Evolutionary conservation across 202 grass and related monocot species (phyloP).

Genomic region (Carex sylvatica): DNA sequence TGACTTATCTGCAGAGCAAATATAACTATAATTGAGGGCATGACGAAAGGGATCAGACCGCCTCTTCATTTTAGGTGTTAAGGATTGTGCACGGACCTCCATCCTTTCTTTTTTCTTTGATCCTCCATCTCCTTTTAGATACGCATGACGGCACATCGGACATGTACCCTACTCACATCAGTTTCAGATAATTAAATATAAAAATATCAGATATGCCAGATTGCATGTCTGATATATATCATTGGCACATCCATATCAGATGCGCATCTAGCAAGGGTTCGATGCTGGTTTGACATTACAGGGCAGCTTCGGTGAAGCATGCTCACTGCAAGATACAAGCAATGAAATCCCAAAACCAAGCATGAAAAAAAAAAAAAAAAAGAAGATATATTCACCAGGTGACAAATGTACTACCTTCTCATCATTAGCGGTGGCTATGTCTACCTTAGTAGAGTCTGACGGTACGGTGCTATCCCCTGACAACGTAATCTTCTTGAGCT

Average conservation of each 20-base stretch:
- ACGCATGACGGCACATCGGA: not conserved
- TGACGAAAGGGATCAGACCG: not conserved
- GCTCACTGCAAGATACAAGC: not conserved
- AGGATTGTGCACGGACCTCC: not conserved
- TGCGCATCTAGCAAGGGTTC: not conserved
- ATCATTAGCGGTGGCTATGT: not conserved
- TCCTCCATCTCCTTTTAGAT: not conserved
- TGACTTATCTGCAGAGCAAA: not conserved
- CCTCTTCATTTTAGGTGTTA: not conserved
- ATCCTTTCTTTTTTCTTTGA: not conserved
- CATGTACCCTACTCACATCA: not conserved
- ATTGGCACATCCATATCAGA: not conserved
- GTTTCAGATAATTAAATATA: not conserved
- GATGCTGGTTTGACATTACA: not conserved
- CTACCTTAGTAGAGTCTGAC: not conserved
- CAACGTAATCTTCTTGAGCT: slow-evolving; percentile 64
- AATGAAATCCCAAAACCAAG: not conserved
- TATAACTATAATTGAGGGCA: not conserved
- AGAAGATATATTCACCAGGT: not conserved
- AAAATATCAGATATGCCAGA: not conserved
- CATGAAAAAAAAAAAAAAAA: not conserved
- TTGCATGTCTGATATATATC: too few relatives aligned
- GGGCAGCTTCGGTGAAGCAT: not conserved
- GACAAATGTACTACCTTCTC: not conserved
- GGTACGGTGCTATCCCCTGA: not conserved